These are phyloP conservation scores for Phytophthora idaei DNA, from an alignment of 352 stramenopile genomes.

Conservation along the genomic window DNA sequence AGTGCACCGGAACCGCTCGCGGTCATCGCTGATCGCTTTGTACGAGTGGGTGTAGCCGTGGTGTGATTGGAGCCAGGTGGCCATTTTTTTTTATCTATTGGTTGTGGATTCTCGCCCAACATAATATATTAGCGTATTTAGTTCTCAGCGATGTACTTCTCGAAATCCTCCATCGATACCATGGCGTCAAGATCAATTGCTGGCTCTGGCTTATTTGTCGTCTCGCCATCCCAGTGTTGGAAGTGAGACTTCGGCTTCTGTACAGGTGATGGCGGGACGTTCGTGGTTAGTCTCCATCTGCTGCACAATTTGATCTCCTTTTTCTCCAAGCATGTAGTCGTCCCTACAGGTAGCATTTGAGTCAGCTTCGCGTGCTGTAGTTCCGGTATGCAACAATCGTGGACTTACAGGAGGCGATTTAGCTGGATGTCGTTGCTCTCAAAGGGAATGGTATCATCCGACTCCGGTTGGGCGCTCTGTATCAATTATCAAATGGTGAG, in stretches of 20 bases:
- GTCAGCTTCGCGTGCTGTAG: not conserved
- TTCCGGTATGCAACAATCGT: not conserved
- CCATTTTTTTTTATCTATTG: conserved; percentile 33
- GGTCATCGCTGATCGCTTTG: conserved; percentile 50
- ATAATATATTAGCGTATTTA: conserved; percentile 41
- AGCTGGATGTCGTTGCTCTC: conserved; percentile 38
- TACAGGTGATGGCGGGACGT: conserved; percentile 8
- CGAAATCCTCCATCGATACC: conserved; percentile 47
- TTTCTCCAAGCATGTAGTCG: conserved; percentile 55
- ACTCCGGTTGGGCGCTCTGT: not conserved
- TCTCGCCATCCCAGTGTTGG: not conserved
- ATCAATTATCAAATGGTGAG: not conserved
- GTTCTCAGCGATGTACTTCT: conserved; percentile 60
- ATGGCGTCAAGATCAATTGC: conserved; percentile 20
- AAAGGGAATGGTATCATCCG: conserved; percentile 2
- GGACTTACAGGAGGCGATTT: conserved; percentile 47
- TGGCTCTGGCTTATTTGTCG: conserved; percentile 6
- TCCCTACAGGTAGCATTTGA: conserved; percentile 30
- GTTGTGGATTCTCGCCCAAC: conserved; percentile 23
- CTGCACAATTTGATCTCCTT: conserved; percentile 51
- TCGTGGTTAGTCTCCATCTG: conserved; percentile 52
- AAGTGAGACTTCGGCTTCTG: not conserved
- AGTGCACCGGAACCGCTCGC: conserved; percentile 75
- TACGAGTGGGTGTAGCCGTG: conserved; percentile 78
- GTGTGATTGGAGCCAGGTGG: not conserved